phyloP scores from a whole-genome alignment of 495 filamentous ascomycete species.

The Sphaerosporella brunnea region DNA sequence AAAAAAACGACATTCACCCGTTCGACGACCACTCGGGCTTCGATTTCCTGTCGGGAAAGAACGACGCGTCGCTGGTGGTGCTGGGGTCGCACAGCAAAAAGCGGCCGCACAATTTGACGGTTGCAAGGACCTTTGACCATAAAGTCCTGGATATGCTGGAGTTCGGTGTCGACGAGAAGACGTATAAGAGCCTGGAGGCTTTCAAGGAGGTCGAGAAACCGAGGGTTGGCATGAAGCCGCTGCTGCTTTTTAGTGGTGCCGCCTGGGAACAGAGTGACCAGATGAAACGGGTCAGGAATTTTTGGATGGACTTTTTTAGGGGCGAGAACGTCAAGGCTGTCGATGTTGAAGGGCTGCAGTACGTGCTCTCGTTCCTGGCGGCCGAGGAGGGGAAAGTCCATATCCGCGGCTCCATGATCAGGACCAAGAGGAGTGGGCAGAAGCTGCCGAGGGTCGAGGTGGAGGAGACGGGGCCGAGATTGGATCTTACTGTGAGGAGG shows the following conservation, averaged over 20 bases:
- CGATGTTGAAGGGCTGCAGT: constrained; percentile 86
- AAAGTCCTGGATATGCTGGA: constrained; percentile 89
- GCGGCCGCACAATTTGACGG: constrained; percentile 69
- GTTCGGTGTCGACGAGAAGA: constrained; percentile 46
- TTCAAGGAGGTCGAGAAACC: constrained; percentile 67
- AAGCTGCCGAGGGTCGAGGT: constrained; percentile 77
- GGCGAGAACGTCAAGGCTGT: constrained; percentile 55
- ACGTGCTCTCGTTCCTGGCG: constrained; percentile 62
- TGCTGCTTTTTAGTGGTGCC: constrained; percentile 72
- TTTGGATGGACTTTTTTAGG: constrained; percentile 82
- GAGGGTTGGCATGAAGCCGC: constrained; percentile 63
- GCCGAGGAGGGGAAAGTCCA: constrained; percentile 58
- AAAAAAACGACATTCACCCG: constrained; percentile 85
- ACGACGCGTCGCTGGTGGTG: constrained; percentile 66
- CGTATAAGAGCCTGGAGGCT: constrained; percentile 46
- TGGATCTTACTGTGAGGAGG: constrained; percentile 80
- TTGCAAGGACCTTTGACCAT: constrained; percentile 60
- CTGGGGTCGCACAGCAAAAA: constrained; percentile 81
- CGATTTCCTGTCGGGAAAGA: constrained; percentile 89
- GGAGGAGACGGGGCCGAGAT: constrained; percentile 86
- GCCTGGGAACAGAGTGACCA: constrained; percentile 62
- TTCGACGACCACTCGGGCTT: constrained; percentile 78
- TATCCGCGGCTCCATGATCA: constrained; percentile 66
- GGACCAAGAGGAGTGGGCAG: constrained; percentile 70
- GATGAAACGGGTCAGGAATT: constrained; percentile 67